Base-by-base conservation (phyloP, 2,329 filamentous ascomycete species). In the Berkeleyomyces rouxiae region DNA sequence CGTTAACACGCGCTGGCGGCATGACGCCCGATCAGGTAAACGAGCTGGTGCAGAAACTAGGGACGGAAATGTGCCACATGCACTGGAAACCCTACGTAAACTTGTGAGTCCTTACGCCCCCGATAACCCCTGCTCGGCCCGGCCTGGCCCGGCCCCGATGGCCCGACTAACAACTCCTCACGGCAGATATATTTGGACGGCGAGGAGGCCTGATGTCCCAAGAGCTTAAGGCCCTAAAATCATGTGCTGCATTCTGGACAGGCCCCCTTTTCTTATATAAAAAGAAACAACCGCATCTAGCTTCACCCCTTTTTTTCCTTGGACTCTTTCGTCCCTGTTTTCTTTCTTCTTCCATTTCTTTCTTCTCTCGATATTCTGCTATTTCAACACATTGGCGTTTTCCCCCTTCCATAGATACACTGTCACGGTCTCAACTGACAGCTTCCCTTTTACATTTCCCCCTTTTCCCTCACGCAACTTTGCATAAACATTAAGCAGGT, bases 51-150 rank as follows among this genome's bases (percentile, higher is more conserved):
- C 74, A 77, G 3, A 78, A 80, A 33, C 87, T 87, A 36, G 83
- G 83, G 69, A 76, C 75, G 51, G 86, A 93, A 69, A 82, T 90
- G 13, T 84, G 83, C 70, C 82, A 82, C 68, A 82, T 84, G 68
- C 81, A 80, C 61, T 80, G 84, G 67, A 84, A 84, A 72, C 82
- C 81, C 49, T 95, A 88, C 74, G 89, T 88, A 72, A 84, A 82
- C 66, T 76, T 91, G 88, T 91, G 77, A 81, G 87, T 82, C 36
- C 46, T 31, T 60, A 36, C 7, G 23, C 23, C 23, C 23, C 23
- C 23, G 23, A 23, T 23, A 23, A 23, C 23, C 23, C 23, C 23
- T 23, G 23, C 23, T 2, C 23, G 1, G 23, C 23, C 23, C 23
- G 23, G 23, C 23, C 23, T 23, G 23, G 23, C 23, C 23, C 23